Evolutionary conservation across 2,329 filamentous ascomycete genomes (phyloP).

Genomic region (Xenosphaeropsis pyriputrescens): DNA sequence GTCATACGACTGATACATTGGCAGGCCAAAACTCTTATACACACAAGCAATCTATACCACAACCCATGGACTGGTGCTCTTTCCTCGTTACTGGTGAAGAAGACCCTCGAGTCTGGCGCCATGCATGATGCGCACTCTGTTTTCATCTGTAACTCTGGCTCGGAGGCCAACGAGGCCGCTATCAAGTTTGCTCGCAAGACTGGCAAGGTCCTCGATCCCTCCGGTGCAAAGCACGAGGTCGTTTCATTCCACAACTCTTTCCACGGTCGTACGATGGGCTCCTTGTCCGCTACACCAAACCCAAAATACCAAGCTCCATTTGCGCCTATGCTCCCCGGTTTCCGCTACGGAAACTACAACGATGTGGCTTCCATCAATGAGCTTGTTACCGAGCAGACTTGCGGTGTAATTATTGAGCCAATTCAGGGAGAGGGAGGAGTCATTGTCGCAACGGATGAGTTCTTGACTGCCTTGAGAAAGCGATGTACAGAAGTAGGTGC

Average conservation of each 20-base stretch:
- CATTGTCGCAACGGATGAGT: conserved; percentile 68
- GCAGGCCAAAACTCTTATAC: conserved; percentile 61
- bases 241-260: conserved; percentile 88
- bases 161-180: conserved; percentile 93
- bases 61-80: conserved; percentile 90
- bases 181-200: conserved; percentile 94
- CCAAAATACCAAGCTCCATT: conserved; percentile 96
- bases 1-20: not conserved
- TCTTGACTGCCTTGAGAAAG: conserved; percentile 68
- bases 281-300: conserved; percentile 90
- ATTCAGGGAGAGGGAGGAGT: conserved; percentile 96
- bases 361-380: conserved; percentile 56
- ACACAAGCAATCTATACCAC: conserved; percentile 93
- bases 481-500: conserved; percentile 80
- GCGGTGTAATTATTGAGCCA: conserved; percentile 89
- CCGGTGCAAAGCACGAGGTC: conserved; percentile 63
- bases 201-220: conserved; percentile 60
- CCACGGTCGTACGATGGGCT: conserved; percentile 93
- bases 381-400: conserved; percentile 73
- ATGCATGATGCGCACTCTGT: conserved; percentile 71
- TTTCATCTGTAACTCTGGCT: conserved; percentile 93
- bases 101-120: conserved; percentile 62
- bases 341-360: conserved; percentile 76
- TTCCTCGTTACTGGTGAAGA: conserved; percentile 70
- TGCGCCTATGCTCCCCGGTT: conserved; percentile 87